These are phyloP conservation scores for Avena sativa DNA, from an alignment of 176 grass and related monocot genomes.

Conservation along the genomic window DNA sequence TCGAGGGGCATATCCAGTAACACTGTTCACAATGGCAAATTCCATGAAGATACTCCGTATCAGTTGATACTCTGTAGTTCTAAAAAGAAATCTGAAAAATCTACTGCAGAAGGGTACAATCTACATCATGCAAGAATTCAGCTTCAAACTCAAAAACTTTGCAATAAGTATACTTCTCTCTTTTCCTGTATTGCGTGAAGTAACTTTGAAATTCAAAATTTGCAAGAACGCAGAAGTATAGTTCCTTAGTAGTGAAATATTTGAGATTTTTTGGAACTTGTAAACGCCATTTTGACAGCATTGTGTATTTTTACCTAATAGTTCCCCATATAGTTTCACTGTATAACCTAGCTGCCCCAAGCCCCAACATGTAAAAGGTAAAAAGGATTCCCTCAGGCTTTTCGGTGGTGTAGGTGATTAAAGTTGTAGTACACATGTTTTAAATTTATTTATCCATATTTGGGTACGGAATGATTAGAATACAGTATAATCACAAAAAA, in stretches of 20 bases:
- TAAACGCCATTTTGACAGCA: background rate
- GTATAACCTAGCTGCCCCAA: background rate
- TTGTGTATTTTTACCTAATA: background rate
- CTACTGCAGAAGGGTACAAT: background rate
- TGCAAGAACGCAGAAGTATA: background rate
- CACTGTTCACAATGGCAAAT: background rate
- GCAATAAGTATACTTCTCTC: background rate
- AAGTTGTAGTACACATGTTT: background rate
- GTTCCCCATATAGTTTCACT: background rate
- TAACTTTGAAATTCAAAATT: background rate
- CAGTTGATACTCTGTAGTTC: background rate
- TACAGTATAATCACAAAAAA: background rate
- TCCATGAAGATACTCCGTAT: background rate
- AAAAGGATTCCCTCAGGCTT: background rate
- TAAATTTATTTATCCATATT: constrained; percentile 4
- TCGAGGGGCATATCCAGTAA: background rate
- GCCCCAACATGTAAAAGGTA: background rate
- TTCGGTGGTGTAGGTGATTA: background rate
- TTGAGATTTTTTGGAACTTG: background rate
- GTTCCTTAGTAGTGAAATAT: background rate
- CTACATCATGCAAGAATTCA: background rate
- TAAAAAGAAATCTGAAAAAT: background rate
- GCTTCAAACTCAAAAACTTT: background rate
- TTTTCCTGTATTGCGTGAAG: background rate
- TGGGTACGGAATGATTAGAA: background rate